A percentile compares a stretch with the other conserved stretches of the same genome.
Evolutionary conservation across 2,329 filamentous ascomycete genomes (phyloP).

Genomic region (Monosporascus sp.): DNA sequence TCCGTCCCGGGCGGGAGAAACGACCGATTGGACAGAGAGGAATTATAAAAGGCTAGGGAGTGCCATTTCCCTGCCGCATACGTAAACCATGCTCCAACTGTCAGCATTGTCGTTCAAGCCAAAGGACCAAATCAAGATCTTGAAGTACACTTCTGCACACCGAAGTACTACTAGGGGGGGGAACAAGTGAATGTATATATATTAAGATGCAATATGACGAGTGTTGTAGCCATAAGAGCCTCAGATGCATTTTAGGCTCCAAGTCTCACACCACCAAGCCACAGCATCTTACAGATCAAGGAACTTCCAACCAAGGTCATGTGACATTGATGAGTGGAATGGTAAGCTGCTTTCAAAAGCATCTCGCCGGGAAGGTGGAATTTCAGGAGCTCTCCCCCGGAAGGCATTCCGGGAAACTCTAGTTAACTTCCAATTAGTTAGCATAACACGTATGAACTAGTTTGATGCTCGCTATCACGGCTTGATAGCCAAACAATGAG

Average conservation of each 20-base stretch:
- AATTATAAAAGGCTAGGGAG: too few relatives aligned
- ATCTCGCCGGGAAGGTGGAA: too few relatives aligned
- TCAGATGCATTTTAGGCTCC: slow-evolving; percentile 14
- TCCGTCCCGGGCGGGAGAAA: background rate
- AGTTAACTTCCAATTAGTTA: background rate
- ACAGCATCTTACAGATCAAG: slow-evolving; percentile 10
- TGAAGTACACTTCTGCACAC: background rate
- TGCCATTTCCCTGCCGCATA: background rate
- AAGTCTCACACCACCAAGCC: slow-evolving; percentile 10
- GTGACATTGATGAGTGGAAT: slow-evolving; percentile 11
- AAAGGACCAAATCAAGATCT: background rate
- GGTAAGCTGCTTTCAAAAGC: background rate
- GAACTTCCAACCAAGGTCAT: slow-evolving; percentile 11
- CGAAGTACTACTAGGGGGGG: too few relatives aligned
- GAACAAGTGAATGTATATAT: background rate
- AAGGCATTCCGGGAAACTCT: slow-evolving; percentile 1
- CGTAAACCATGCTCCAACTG: background rate
- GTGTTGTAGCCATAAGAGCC: slow-evolving; percentile 12
- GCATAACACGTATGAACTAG: background rate
- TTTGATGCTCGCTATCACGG: background rate
- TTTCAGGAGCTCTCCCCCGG: background rate
- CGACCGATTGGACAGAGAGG: background rate
- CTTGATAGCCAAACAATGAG: background rate
- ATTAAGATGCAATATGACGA: slow-evolving; percentile 11
- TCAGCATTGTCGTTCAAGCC: too few relatives aligned